These are phyloP conservation scores for Oryza officinalis DNA, from an alignment of 176 grass and related monocot species.

Conservation along the genomic window DNA sequence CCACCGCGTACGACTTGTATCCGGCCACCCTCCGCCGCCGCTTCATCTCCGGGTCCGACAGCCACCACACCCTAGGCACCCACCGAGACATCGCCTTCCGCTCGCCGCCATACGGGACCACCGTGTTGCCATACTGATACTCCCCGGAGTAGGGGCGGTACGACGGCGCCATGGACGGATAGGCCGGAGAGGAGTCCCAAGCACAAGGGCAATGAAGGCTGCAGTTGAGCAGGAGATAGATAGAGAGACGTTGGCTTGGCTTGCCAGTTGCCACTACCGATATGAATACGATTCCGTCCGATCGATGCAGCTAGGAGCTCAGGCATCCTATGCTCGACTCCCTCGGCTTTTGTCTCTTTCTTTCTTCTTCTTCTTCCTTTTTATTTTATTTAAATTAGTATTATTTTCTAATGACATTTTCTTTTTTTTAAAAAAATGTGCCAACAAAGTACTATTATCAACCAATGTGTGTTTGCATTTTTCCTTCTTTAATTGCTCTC, in stretches of 20 bases:
- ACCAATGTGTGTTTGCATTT: not conserved
- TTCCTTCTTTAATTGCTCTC: not conserved
- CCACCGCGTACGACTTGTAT: conserved; percentile 87
- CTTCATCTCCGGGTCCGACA: conserved; percentile 84
- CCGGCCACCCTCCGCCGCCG: conserved; percentile 68
- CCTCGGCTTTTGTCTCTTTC: too few relatives aligned
- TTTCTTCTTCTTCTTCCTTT: too few relatives aligned
- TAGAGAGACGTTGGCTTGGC: not conserved
- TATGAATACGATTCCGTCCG: not conserved
- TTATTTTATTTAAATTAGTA: too few relatives aligned
- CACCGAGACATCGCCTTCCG: conserved; percentile 13
- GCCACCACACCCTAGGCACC: conserved; percentile 36
- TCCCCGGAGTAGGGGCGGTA: conserved; percentile 43
- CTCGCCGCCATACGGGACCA: not conserved
- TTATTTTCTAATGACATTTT: too few relatives aligned
- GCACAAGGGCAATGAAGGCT: not conserved
- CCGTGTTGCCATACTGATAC: not conserved
- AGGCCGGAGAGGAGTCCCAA: not conserved
- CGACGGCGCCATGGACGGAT: conserved; percentile 35
- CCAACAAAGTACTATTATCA: too few relatives aligned
- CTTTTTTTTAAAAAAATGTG: too few relatives aligned
- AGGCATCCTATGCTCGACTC: conserved; percentile 23
- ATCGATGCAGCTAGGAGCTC: not conserved
- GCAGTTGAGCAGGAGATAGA: not conserved
- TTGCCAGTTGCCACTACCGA: not conserved